Evolutionary conservation across 495 filamentous ascomycete genomes (phyloP), one percentile per base, ranked within the genome.

Genomic region (Xylaria curta): DNA sequence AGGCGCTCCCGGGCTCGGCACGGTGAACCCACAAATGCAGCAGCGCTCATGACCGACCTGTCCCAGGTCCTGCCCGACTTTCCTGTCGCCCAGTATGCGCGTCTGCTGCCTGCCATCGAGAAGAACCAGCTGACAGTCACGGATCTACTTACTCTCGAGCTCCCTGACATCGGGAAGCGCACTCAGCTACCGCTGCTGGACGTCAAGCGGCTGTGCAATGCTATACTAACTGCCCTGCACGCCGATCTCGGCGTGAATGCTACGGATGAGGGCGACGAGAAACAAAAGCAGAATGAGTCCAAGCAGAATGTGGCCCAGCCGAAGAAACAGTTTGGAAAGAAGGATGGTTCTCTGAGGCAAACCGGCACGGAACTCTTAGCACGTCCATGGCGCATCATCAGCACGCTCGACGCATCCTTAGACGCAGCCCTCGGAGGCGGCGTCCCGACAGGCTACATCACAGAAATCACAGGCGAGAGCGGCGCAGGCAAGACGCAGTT

Each of bases 401-500:
- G 92, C 83, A 95, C 93, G 7, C 84, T 95, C 26, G 93, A 97
- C 81, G 83, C 88, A 42, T 77, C 79, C 13, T 83, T 99, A 17
- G 94, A 99, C 85, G 81, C 78, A 13, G 87, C 91, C 4, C 85
- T 99, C 38, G 90, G 87, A 73, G 97, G 97, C 65, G 97, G 97
- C n/a, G 88, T 99, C 53, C 92, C 91, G 2, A 86, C 89, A 3
- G 91, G 93, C 53, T 92, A 93, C 79, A 83, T 99, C 73, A 95
- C 94, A 24, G 96, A 99, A 76, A 85, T 99, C 67, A 94, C 93
- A 3, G 97, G 97, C 47, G 96, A 98, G 83, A 97, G 94, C 81
- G 96, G 94, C 76, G 91, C 92, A 74, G 96, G 96, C 76, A 99
- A 99, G 85, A 98, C 97, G 19, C 97, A 99, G 80, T 90, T 98